phyloP scores from a whole-genome alignment of 495 filamentous ascomycete species.

The Penicillium pancosmium region DNA sequence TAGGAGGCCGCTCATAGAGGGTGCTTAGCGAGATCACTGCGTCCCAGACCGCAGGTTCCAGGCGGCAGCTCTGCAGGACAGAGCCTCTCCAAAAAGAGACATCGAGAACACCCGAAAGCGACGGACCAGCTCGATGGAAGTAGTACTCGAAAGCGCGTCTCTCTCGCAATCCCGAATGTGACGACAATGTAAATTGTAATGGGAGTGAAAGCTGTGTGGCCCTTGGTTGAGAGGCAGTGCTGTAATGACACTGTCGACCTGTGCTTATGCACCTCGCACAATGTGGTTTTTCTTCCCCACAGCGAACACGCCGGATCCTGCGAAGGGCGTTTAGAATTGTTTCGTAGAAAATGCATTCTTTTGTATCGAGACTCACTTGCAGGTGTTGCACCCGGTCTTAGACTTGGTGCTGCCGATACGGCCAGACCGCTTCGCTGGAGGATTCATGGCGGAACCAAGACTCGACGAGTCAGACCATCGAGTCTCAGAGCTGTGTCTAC shows the following conservation, averaged over 20 bases:
- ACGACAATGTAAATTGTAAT: constrained; percentile 7
- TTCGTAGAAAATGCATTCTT: background rate
- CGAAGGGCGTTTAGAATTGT: background rate
- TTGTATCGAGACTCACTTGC: constrained; percentile 21
- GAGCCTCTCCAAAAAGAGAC: constrained; percentile 21
- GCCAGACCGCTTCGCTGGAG: constrained; percentile 14
- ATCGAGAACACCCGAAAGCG: constrained; percentile 22
- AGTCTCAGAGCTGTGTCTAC: background rate
- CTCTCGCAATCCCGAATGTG: constrained; percentile 15
- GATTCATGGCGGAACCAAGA: constrained; percentile 5
- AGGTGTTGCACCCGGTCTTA: constrained; percentile 25
- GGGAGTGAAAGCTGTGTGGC: background rate
- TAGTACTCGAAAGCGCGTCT: constrained; percentile 28
- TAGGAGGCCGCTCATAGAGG: constrained; percentile 25
- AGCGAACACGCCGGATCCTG: constrained; percentile 21
- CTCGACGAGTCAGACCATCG: background rate
- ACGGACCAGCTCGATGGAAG: constrained; percentile 22
- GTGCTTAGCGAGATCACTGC: constrained; percentile 27
- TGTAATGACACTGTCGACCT: constrained; percentile 19
- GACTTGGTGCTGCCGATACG: constrained; percentile 25
- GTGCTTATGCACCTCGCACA: constrained; percentile 23
- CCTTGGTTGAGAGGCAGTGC: background rate
- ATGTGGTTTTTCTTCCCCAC: constrained; percentile 23
- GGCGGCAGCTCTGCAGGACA: constrained; percentile 24
- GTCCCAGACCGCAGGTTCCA: constrained; percentile 29